Conservation (phyloP, 1,139 yeast genomes). For the Meyerozyma carpophila region DNA sequence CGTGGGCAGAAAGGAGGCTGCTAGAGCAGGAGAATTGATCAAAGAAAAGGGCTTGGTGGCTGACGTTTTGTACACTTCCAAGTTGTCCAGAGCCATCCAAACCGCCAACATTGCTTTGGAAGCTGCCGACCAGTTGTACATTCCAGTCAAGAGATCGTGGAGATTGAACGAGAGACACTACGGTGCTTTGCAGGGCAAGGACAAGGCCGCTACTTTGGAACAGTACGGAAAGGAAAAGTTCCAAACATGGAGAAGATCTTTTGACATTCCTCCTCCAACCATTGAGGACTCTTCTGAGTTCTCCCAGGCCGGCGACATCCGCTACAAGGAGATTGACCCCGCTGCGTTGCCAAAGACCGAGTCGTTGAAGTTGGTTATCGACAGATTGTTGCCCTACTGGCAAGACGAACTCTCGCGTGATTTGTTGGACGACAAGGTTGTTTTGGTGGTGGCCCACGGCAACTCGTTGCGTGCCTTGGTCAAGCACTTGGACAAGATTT, state of each 20-base stretch:
- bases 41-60: conserved; percentile 83
- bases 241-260: conserved; percentile 98
- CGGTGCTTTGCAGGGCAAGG: conserved; percentile 98
- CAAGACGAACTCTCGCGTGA: conserved; percentile 88
- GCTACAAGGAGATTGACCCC: conserved; percentile 82
- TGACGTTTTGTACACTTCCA: conserved; percentile 87
- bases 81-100: conserved; percentile 92
- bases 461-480: conserved; percentile 96
- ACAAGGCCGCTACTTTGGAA: conserved; percentile 89
- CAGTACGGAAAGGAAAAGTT: conserved; percentile 88
- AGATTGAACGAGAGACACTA: conserved; percentile 98
- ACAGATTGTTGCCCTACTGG: conserved; percentile 97
- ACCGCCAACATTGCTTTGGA: conserved; percentile 95
- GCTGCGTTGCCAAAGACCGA: conserved; percentile 88
- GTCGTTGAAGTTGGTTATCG: conserved; percentile 91
- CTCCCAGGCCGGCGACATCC: conserved; percentile 81
- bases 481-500: conserved; percentile 91
- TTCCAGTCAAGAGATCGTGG: conserved; percentile 95
- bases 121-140: conserved; percentile 81
- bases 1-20: conserved; percentile 85
- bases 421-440: conserved; percentile 83
- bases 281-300: conserved; percentile 73
- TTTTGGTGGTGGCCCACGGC: conserved; percentile 95
- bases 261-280: conserved; percentile 93
- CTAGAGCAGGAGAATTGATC: conserved; percentile 88